Percentiles rank a stretch among this genome's conserved stretches.
Evolutionary conservation across 345 rosid species (phyloP).

Genomic region (Limnanthes douglasii): DNA sequence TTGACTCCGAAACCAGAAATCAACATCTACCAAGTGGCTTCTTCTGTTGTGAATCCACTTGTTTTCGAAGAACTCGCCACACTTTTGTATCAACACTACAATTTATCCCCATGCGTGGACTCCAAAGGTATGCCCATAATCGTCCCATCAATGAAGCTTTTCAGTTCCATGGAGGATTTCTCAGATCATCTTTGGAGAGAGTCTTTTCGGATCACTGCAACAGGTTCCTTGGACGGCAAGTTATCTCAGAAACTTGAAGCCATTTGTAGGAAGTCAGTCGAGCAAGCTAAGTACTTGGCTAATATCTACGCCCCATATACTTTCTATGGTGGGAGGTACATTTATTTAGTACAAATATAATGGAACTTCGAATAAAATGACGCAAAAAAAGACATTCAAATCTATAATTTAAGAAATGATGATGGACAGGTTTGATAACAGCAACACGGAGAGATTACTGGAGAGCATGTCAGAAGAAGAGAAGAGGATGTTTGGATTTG

Average conservation of each 20-base stretch:
- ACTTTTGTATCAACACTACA: constrained; percentile 63
- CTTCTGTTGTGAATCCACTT: constrained; percentile 75
- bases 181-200: constrained; percentile 59
- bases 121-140: constrained; percentile 57
- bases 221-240: constrained; percentile 26
- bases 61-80: constrained; percentile 47
- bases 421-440: constrained; percentile 73
- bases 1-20: constrained; percentile 40
- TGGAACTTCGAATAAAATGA: too few species aligned
- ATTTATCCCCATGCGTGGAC: constrained; percentile 49
- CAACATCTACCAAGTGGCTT: constrained; percentile 75
- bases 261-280: constrained; percentile 59
- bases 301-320: constrained; percentile 77
- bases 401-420: not conserved
- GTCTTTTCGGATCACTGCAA: constrained; percentile 24
- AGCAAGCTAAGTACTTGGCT: constrained; percentile 76
- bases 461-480: constrained; percentile 70
- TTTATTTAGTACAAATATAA: not conserved
- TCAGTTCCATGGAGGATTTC: constrained; percentile 62
- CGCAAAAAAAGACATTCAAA: not conserved
- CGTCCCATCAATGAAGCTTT: constrained; percentile 71
- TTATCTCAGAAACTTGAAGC: constrained; percentile 38
- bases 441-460: constrained; percentile 60
- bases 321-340: constrained; percentile 79
- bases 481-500: constrained; percentile 54